These are phyloP conservation scores for Amanita rimosa DNA, from an alignment of 768 basidiomycete species.

Conservation along the genomic window DNA sequence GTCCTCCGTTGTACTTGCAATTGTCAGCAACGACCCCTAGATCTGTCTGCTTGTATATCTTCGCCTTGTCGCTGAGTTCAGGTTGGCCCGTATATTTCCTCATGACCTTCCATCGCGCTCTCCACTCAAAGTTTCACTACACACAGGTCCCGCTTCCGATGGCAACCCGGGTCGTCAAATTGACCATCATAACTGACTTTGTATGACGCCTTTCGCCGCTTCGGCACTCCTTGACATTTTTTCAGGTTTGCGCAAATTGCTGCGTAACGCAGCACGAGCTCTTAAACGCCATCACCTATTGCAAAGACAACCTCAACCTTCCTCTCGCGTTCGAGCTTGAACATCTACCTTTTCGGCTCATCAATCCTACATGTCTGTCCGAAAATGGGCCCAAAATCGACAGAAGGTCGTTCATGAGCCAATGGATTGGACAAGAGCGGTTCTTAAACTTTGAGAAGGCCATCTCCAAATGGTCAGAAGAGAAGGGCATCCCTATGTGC, in stretches of 20 bases:
- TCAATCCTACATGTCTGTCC: constrained; percentile 24
- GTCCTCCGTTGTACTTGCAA: constrained; percentile 14
- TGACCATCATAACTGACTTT: constrained; percentile 39
- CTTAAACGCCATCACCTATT: constrained; percentile 33
- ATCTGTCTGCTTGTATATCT: constrained; percentile 18
- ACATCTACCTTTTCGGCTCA: constrained; percentile 40
- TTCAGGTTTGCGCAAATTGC: constrained; percentile 40
- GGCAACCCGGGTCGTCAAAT: constrained; percentile 31
- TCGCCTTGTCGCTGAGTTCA: constrained; percentile 16
- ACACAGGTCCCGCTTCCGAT: constrained; percentile 13
- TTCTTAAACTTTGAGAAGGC: constrained; percentile 27
- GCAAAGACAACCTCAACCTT: constrained; percentile 34
- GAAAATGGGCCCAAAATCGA: constrained; percentile 26
- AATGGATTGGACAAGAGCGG: constrained; percentile 42
- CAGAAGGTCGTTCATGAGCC: constrained; percentile 28
- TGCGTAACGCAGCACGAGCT: constrained; percentile 43
- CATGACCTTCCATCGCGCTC: background rate
- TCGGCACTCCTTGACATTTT: constrained; percentile 5
- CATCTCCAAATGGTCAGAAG: constrained; percentile 40
- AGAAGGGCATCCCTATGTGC: constrained; percentile 50
- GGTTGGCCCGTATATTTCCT: background rate
- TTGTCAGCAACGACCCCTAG: constrained; percentile 18
- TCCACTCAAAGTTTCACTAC: constrained; percentile 5
- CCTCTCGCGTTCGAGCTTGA: constrained; percentile 40
- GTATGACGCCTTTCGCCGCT: constrained; percentile 17